A percentile compares a stretch with the other conserved stretches of the same genome.
phyloP scores from a whole-genome alignment of 2,329 filamentous ascomycete species.

The Pseudogymnoascus sp. region DNA sequence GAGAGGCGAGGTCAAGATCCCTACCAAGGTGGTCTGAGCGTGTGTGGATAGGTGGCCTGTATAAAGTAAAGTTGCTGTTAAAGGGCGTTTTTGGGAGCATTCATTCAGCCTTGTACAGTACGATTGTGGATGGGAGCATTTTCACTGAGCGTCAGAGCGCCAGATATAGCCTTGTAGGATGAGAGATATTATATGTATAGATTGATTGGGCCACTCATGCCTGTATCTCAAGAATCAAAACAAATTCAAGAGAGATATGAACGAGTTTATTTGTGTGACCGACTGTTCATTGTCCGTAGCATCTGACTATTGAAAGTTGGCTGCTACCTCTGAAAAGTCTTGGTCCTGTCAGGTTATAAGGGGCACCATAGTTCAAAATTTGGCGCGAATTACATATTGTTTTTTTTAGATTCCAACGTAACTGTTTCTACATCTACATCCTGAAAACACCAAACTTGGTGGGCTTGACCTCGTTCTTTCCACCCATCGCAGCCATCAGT shows the following conservation, averaged over 20 bases:
- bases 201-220: not conserved
- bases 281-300: not conserved
- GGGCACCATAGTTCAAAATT: not conserved
- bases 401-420: not conserved
- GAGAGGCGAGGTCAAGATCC: conserved; percentile 61
- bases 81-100: conserved; percentile 1
- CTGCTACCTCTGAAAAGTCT: not conserved
- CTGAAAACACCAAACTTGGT: conserved; percentile 76
- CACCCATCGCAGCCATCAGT: conserved; percentile 64
- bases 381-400: not conserved
- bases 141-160: not conserved
- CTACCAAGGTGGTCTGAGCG: conserved; percentile 44
- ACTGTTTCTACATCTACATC: conserved; percentile 51
- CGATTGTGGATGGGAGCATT: conserved; percentile 5
- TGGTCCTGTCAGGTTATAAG: not conserved
- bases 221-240: conserved; percentile 1
- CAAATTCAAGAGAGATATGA: not conserved
- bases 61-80: not conserved
- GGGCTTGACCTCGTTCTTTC: conserved; percentile 53
- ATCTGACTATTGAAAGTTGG: too few relatives aligned
- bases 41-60: not conserved
- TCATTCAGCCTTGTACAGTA: conserved; percentile 7
- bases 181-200: conserved; percentile 6
- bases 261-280: not conserved
- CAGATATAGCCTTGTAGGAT: conserved; percentile 2